Conservation (phyloP, 2,329 filamentous ascomycete genomes). For the Trichoderma asperellum region DNA sequence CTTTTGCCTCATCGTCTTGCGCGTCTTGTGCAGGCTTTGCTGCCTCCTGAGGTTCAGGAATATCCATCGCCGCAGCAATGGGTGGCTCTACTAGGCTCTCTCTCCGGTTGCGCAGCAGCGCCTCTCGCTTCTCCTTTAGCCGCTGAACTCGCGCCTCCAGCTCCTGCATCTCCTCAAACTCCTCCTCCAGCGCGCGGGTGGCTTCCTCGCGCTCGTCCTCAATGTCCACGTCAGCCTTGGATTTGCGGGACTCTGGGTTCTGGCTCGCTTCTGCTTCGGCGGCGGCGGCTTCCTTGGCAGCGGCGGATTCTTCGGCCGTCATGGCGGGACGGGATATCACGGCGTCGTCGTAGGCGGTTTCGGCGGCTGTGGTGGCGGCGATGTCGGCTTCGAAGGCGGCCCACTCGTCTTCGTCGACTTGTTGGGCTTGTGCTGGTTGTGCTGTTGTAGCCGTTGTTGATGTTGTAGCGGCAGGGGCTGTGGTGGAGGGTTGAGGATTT, state of each 20-base stretch:
- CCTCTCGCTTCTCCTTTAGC: conserved; percentile 72
- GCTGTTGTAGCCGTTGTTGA: conserved; percentile 30
- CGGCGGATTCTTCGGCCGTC: conserved; percentile 64
- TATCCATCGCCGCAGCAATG: conserved; percentile 26
- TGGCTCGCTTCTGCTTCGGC: conserved; percentile 46
- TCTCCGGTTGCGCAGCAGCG: conserved; percentile 51
- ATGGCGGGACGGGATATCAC: conserved; percentile 72
- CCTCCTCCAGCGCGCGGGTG: conserved; percentile 70
- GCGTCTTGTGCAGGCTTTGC: not conserved
- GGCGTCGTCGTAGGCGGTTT: conserved; percentile 50
- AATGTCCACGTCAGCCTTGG: conserved; percentile 58
- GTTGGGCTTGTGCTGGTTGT: conserved; percentile 29
- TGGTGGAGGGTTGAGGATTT: not conserved
- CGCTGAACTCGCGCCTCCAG: conserved; percentile 71
- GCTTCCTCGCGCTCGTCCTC: conserved; percentile 78
- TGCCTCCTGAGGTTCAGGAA: conserved; percentile 28
- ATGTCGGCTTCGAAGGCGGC: conserved; percentile 86
- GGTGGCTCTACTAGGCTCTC: conserved; percentile 37
- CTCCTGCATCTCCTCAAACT: conserved; percentile 82
- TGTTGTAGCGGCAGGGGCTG: not conserved
- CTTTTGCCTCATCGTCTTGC: conserved; percentile 34
- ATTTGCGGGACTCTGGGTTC: conserved; percentile 49
- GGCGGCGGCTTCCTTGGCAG: conserved; percentile 53
- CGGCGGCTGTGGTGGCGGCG: conserved; percentile 57
- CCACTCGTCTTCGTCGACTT: conserved; percentile 77